Conservation (phyloP, 2,329 filamentous ascomycete species). For the Dactylella cylindrospora region DNA sequence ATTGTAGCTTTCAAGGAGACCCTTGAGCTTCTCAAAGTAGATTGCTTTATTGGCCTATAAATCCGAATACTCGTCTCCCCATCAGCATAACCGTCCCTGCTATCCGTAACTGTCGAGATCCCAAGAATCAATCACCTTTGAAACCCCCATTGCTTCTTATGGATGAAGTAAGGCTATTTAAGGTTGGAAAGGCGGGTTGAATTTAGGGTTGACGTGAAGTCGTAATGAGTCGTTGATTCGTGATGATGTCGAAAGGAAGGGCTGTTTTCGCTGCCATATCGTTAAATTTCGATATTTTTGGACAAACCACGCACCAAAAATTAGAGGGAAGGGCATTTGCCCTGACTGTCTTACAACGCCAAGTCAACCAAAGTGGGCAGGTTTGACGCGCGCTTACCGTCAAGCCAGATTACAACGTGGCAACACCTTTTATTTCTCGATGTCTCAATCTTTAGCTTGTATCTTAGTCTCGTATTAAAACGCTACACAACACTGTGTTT, state of each 20-base stretch:
- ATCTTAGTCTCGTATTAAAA: too few relatives aligned
- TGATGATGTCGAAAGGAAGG: conserved; percentile 10
- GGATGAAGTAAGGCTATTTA: conserved; percentile 97
- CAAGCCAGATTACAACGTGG: too few relatives aligned
- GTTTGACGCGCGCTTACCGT: too few relatives aligned
- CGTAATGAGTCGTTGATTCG: conserved; percentile 17
- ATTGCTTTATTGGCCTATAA: conserved; percentile 79
- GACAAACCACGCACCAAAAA: conserved; percentile 9
- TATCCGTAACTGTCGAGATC: background rate
- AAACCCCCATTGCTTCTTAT: conserved; percentile 98
- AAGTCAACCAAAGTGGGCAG: too few relatives aligned
- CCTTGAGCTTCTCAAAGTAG: conserved; percentile 99
- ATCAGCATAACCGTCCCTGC: background rate
- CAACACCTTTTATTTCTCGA: too few relatives aligned
- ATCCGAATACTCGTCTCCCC: background rate
- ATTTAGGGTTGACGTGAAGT: conserved; percentile 10
- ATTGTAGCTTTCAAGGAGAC: conserved; percentile 91
- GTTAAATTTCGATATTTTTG: conserved; percentile 7
- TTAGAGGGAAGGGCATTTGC: conserved; percentile 24
- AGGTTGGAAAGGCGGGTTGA: conserved; percentile 63
- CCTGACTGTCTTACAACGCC: conserved; percentile 21
- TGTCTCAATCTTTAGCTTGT: too few relatives aligned
- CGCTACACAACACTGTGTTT: too few relatives aligned
- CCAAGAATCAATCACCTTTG: conserved; percentile 52
- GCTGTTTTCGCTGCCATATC: background rate